Percentiles rank a stretch among this genome's conserved stretches.
Conservation (phyloP, 345 rosid genomes). For the Citrus sp. region DNA sequence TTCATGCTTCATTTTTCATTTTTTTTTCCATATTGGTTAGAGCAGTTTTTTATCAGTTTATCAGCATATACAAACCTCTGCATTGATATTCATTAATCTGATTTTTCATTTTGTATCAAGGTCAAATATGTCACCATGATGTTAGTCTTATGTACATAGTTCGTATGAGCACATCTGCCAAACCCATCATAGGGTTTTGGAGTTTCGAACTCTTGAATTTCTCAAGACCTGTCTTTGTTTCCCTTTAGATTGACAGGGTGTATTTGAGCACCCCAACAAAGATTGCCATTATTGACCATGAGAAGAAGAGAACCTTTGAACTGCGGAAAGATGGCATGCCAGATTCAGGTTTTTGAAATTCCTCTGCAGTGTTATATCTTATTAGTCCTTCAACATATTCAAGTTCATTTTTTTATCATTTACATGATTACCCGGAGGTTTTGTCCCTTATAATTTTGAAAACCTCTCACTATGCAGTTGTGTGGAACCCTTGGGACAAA, state of each 20-base stretch:
- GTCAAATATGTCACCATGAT: neutral
- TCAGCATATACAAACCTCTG: neutral
- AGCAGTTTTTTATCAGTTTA: neutral
- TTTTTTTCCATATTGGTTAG: neutral
- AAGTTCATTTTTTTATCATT: neutral
- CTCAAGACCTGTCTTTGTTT: neutral
- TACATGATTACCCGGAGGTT: neutral
- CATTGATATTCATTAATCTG: neutral
- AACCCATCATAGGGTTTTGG: neutral
- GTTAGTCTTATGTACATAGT: neutral
- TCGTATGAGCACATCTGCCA: neutral
- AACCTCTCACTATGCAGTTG: slow-evolving; percentile 41
- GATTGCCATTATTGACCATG: slow-evolving; percentile 93
- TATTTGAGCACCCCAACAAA: slow-evolving; percentile 89
- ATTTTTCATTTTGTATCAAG: neutral
- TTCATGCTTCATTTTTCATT: neutral
- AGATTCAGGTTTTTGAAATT: slow-evolving; percentile 59
- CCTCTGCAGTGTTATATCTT: slow-evolving; percentile 1
- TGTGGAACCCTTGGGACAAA: slow-evolving; percentile 97
- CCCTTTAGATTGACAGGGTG: slow-evolving; percentile 64
- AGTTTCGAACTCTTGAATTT: neutral
- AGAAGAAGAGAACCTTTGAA: slow-evolving; percentile 88
- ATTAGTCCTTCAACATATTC: neutral
- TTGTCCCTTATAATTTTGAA: slow-evolving; percentile 3
- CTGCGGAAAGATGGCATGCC: slow-evolving; percentile 84